Percentiles rank a stretch among this genome's conserved stretches.
These are phyloP conservation scores for Yamadazyma diddensiae DNA, from an alignment of 1,139 yeast species.

Conservation along the genomic window DNA sequence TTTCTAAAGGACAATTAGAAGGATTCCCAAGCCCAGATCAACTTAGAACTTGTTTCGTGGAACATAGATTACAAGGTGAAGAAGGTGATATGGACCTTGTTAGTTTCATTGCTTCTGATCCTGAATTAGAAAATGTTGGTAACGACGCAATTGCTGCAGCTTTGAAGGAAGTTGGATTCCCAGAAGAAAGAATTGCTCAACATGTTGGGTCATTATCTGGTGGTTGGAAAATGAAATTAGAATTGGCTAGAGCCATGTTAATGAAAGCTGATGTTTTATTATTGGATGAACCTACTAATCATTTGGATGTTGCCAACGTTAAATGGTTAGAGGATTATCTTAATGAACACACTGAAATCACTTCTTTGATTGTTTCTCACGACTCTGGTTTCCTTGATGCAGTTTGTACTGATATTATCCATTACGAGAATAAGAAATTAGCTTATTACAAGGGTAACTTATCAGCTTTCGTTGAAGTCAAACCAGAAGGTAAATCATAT, in stretches of 20 bases:
- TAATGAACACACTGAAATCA: conserved; percentile 75
- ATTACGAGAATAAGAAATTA: conserved; percentile 91
- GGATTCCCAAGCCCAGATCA: conserved; percentile 93
- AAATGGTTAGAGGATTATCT: conserved; percentile 92
- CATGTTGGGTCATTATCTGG: conserved; percentile 94
- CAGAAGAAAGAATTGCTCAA: conserved; percentile 84
- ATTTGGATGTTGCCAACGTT: conserved; percentile 91
- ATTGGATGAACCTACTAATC: conserved; percentile 98
- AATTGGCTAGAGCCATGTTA: conserved; percentile 96
- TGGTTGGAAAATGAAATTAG: conserved; percentile 99
- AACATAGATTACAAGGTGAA: conserved; percentile 93
- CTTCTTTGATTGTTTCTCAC: conserved; percentile 94
- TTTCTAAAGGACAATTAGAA: conserved; percentile 94
- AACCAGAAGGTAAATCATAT: conserved; percentile 95
- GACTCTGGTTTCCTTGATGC: conserved; percentile 95
- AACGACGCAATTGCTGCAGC: conserved; percentile 73
- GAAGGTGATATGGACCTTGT: conserved; percentile 91
- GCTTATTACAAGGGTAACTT: conserved; percentile 95
- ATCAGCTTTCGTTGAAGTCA: conserved; percentile 84
- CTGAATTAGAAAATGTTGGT: conserved; percentile 63
- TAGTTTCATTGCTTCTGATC: conserved; percentile 85
- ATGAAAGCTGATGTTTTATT: conserved; percentile 95
- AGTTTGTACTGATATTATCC: conserved; percentile 95
- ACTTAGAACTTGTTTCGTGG: conserved; percentile 92
- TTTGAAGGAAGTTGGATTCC: conserved; percentile 82